Evolutionary conservation across 805 yeast species (phyloP).

Genomic region (Wickerhamomyces hampshirensis): DNA sequence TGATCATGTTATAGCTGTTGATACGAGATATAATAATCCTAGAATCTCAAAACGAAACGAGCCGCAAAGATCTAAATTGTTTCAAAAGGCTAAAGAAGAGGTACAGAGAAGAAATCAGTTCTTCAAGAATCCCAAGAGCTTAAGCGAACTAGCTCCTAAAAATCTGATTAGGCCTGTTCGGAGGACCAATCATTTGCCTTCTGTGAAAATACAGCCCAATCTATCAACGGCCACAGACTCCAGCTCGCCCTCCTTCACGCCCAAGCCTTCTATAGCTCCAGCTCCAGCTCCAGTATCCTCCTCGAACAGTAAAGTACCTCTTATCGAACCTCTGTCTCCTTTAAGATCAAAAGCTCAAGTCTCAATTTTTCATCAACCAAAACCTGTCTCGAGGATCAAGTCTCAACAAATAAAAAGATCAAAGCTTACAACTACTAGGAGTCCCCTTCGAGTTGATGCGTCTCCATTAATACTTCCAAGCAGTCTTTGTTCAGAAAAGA

Average conservation of each 20-base stretch:
- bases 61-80: constrained; percentile 19
- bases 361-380: constrained; percentile 1
- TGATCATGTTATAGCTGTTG: constrained; percentile 19
- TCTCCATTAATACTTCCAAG: too few species aligned
- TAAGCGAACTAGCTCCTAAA: neutral
- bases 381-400: neutral
- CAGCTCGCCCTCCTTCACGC: neutral
- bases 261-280: neutral
- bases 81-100: constrained; percentile 22
- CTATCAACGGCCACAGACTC: too few species aligned
- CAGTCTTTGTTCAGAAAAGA: too few species aligned
- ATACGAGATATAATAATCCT: neutral
- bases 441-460: too few species aligned
- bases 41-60: neutral
- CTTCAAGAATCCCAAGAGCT: constrained; percentile 18
- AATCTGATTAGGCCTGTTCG: constrained; percentile 1
- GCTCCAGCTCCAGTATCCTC: neutral
- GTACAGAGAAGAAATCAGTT: constrained; percentile 13
- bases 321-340: neutral
- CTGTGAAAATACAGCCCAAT: too few species aligned
- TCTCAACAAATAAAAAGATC: constrained; percentile 1
- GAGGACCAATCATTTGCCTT: too few species aligned
- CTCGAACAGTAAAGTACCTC: neutral
- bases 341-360: neutral
- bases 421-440: neutral